phyloP scores from a whole-genome alignment of 805 yeast species.

The Myxozyma udenii region DNA sequence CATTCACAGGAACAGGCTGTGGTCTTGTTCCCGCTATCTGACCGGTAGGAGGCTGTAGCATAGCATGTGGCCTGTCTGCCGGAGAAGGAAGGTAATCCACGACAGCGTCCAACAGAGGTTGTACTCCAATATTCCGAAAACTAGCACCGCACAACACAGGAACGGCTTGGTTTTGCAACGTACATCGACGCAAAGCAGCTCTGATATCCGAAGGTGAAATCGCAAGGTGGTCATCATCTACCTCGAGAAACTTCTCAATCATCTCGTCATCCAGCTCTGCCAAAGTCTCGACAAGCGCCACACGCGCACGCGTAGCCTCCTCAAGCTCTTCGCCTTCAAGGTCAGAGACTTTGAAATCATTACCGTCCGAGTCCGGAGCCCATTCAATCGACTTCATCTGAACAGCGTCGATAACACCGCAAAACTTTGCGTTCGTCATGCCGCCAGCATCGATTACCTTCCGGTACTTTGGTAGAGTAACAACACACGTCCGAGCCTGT shows the following conservation, averaged over 20 bases:
- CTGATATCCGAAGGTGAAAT: constrained; percentile 58
- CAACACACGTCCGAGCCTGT: constrained; percentile 66
- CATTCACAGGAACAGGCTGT: constrained; percentile 2
- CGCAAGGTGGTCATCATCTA: constrained; percentile 57
- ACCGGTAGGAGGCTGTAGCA: constrained; percentile 8
- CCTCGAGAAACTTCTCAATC: constrained; percentile 71
- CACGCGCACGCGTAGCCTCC: constrained; percentile 58
- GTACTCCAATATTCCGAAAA: constrained; percentile 89
- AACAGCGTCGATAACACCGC: constrained; percentile 74
- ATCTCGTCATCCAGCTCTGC: constrained; percentile 78
- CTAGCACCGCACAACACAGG: constrained; percentile 94
- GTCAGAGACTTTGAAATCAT: constrained; percentile 40
- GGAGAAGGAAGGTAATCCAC: constrained; percentile 81
- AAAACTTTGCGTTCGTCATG: constrained; percentile 45
- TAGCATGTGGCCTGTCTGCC: constrained; percentile 48
- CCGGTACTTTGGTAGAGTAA: constrained; percentile 61
- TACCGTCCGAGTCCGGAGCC: constrained; percentile 48
- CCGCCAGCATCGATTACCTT: constrained; percentile 9
- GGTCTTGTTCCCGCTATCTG: neutral
- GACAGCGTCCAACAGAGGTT: constrained; percentile 84
- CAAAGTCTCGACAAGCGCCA: constrained; percentile 75
- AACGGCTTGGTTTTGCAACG: constrained; percentile 54
- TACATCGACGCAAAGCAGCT: constrained; percentile 59
- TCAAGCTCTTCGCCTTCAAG: constrained; percentile 41
- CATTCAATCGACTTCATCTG: constrained; percentile 55